phyloP scores from a whole-genome alignment of 768 basidiomycete species.

The Mycena metata region DNA sequence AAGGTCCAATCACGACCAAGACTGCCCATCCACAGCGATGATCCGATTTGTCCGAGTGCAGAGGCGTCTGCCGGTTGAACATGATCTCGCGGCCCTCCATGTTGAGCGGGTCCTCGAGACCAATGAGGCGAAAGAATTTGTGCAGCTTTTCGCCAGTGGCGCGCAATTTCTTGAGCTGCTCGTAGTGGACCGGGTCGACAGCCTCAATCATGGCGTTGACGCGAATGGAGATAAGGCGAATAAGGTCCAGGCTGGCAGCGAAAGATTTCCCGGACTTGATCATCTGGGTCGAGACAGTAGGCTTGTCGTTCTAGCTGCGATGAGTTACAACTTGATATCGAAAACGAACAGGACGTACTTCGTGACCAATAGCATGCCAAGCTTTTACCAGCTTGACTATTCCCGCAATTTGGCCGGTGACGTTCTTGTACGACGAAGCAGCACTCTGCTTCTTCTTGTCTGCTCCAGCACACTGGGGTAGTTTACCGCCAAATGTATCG shows the following conservation, averaged over 20 bases:
- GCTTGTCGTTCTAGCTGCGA: not conserved
- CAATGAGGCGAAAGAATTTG: not conserved
- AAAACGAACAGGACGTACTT: not conserved
- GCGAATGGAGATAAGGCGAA: not conserved
- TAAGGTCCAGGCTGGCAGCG: not conserved
- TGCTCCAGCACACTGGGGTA: not conserved
- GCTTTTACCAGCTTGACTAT: not conserved
- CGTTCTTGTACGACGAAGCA: not conserved
- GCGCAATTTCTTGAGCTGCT: not conserved
- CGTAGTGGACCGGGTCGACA: not conserved
- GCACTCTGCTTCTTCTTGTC: not conserved
- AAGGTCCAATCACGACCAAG: not conserved
- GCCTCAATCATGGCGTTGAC: not conserved
- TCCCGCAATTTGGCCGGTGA: not conserved
- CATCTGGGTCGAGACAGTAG: not conserved
- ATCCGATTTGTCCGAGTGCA: not conserved
- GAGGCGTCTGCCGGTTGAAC: constrained; percentile 4
- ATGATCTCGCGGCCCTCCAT: constrained; percentile 20
- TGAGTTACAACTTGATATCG: too few relatives aligned
- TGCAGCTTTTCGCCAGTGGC: not conserved
- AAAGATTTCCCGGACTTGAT: not conserved
- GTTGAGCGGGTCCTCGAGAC: not conserved
- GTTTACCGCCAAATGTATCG: not conserved
- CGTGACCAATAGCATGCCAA: constrained; percentile 2
- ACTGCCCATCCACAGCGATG: not conserved